Base-by-base conservation (phyloP, 768 basidiomycete species). In the Xerocomellus amylosporus region DNA sequence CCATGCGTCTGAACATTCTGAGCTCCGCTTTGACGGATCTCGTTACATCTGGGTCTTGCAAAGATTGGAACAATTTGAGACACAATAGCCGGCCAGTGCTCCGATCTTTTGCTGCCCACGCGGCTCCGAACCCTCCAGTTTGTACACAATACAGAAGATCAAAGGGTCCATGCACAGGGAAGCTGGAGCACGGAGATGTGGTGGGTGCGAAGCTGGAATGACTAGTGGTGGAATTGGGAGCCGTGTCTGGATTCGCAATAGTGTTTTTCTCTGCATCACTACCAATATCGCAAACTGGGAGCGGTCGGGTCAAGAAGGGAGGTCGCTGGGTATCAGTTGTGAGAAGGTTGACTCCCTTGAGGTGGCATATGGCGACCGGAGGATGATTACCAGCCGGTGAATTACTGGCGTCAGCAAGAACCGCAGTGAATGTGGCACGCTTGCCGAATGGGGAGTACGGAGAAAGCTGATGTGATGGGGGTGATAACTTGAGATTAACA, bases 1-100 rank as follows among this genome's bases (percentile, higher is more conserved):
- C 69, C 44, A 79, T 58, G 8, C 66, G 70, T 49, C 69, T 70
- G 58, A 75, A 77, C 2, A 67, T 67, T 15, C 44, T 53, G 37
- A 78, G 56, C 49, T 78, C 77, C 39, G 54, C 61, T n/a, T 59
- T 46, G 34, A 73, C 59, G 5, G 67, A 62, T 2, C 55, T 50
- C 7, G 31, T 33, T 5, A 64, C 14, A 8, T 46, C n/a, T 4
- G 46, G 51, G 33, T 57, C 31, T 8, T 45, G 31, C 28, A 70
- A 31, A 9, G 57, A 36, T 9, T 45, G 51, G 49, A 75, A 69
- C 4, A 67, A 61, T 49, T 78, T 79, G 46, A 79, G 57, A 60
- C 77, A 79, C 49, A 79, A 40, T 13, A 73, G 28, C 14, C 71
- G 71, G 5, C 68, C 70, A 22, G 65, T 66, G n/a, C 48, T 43